Conservation (phyloP, 495 filamentous ascomycete genomes). For the Aspergillus indologenus region DNA sequence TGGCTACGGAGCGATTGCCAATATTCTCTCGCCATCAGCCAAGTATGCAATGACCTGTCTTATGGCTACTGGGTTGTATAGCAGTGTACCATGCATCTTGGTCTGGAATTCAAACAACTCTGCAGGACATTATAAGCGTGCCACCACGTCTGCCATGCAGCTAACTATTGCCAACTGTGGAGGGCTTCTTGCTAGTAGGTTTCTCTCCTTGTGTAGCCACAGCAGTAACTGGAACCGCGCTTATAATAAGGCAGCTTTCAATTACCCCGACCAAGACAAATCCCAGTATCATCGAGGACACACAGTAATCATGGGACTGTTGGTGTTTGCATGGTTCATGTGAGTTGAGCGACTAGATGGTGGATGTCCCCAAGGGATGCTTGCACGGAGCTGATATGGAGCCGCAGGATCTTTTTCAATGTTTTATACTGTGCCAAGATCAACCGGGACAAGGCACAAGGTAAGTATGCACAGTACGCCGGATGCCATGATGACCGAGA, state of each 20-base stretch:
- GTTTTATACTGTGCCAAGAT: conserved; percentile 64
- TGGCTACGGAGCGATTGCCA: conserved; percentile 49
- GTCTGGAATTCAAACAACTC: conserved; percentile 60
- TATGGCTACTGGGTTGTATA: conserved; percentile 50
- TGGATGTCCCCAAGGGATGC: not conserved
- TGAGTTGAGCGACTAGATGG: conserved; percentile 42
- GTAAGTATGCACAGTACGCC: conserved; percentile 58
- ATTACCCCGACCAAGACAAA: conserved; percentile 52
- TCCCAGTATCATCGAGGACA: conserved; percentile 53
- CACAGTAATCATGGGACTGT: conserved; percentile 53
- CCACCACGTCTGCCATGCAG: conserved; percentile 53
- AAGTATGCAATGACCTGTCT: conserved; percentile 57
- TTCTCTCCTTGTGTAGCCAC: conserved; percentile 24
- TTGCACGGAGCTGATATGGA: conserved; percentile 2
- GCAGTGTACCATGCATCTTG: conserved; percentile 47
- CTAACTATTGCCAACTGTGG: conserved; percentile 55
- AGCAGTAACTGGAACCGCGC: not conserved
- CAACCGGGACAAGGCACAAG: conserved; percentile 60
- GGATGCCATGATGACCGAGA: conserved; percentile 65
- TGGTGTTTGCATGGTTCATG: conserved; percentile 63
- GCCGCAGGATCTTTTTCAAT: conserved; percentile 55
- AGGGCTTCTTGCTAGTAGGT: conserved; percentile 55
- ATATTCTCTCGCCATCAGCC: conserved; percentile 34
- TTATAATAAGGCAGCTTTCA: conserved; percentile 42
- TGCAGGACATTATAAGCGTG: conserved; percentile 60